Conservation (phyloP, 768 basidiomycete genomes). For the Coprinopsis sp. region DNA sequence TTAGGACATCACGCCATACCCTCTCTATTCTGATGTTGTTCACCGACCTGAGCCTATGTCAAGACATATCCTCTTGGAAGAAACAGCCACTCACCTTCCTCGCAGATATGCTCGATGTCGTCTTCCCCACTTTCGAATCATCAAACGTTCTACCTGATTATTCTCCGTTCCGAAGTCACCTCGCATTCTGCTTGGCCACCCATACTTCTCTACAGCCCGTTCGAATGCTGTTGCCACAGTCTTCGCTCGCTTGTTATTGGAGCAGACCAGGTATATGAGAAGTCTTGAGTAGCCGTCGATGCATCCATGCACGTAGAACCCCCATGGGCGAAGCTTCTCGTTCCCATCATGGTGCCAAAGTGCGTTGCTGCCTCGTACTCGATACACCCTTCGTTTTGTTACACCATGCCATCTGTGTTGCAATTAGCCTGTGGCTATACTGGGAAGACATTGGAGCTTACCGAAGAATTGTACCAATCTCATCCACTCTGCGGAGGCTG, state of each 20-base stretch:
- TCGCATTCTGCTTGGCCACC: constrained; percentile 27
- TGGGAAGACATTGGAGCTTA: too few species aligned
- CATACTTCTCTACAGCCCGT: constrained; percentile 16
- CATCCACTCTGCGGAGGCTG: constrained; percentile 26
- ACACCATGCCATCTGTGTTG: too few species aligned
- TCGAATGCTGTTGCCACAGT: constrained; percentile 21
- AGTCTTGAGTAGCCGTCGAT: constrained; percentile 35
- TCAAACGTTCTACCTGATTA: constrained; percentile 15
- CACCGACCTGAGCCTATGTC: constrained; percentile 17
- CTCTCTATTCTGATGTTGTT: constrained; percentile 26
- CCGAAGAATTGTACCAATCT: constrained; percentile 22
- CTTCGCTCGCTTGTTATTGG: constrained; percentile 22
- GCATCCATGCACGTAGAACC: constrained; percentile 30
- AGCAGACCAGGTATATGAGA: constrained; percentile 24
- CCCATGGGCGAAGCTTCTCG: constrained; percentile 32
- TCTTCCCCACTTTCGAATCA: constrained; percentile 10
- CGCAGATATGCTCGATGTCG: constrained; percentile 16
- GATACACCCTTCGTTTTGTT: constrained; percentile 25
- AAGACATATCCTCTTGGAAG: not conserved
- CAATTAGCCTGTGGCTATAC: too few species aligned
- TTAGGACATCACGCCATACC: constrained; percentile 19
- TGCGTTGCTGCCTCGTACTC: constrained; percentile 25
- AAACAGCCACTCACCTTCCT: constrained; percentile 15
- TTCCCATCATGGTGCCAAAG: constrained; percentile 35
- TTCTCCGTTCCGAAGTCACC: constrained; percentile 26